Conservation (phyloP, 2,329 filamentous ascomycete genomes). For the Colletotrichum kahawae region DNA sequence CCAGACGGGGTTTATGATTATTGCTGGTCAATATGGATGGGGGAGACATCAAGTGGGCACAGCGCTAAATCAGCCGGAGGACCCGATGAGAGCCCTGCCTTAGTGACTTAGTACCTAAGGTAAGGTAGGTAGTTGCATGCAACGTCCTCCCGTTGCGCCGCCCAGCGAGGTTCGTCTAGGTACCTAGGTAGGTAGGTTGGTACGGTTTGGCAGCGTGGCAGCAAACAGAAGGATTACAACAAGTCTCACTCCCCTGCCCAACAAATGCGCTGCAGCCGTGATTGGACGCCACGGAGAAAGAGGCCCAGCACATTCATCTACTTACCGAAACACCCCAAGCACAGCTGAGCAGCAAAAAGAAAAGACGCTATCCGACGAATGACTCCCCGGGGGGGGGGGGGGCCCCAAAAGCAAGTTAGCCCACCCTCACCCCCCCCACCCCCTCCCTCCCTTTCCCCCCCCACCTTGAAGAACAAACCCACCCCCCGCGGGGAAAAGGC, state of each 20-base stretch:
- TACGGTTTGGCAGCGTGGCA: neutral
- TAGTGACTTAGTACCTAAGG: no score
- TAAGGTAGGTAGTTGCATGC: neutral
- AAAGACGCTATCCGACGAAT: neutral
- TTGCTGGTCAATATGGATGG: neutral
- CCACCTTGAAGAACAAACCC: no score
- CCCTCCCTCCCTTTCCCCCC: no score
- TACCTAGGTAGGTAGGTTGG: no score
- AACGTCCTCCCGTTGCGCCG: neutral
- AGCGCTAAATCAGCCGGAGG: neutral
- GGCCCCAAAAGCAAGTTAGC: no score
- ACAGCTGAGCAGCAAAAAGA: neutral
- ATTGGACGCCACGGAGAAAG: neutral
- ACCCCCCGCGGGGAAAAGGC: no score
- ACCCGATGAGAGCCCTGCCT: neutral
- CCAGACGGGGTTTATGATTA: neutral
- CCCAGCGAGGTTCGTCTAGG: neutral
- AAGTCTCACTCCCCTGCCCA: neutral
- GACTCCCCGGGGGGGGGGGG: neutral
- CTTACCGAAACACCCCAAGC: neutral
- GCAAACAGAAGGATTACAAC: neutral
- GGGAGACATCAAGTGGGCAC: neutral
- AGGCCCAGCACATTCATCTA: neutral
- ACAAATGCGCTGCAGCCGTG: neutral
- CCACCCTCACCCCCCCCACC: no score